phyloP scores from a whole-genome alignment of 2,329 filamentous ascomycete species.

The Coniochaeta sp. region DNA sequence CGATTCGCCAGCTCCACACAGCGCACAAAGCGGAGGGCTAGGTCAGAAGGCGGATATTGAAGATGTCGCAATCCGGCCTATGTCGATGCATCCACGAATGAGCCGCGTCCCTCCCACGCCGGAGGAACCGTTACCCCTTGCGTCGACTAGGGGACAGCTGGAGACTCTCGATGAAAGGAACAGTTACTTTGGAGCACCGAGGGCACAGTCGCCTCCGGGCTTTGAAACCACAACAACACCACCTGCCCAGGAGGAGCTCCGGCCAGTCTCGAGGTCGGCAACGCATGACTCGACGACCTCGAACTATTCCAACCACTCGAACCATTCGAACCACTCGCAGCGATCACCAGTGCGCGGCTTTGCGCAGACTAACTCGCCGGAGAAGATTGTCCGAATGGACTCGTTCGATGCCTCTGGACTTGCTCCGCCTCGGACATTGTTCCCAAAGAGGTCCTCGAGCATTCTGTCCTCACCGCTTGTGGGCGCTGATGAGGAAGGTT shows the following conservation, averaged over 20 bases:
- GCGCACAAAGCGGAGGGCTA: conserved; percentile 31
- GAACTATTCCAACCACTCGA: neutral
- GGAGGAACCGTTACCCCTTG: conserved; percentile 35
- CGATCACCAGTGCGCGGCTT: conserved; percentile 25
- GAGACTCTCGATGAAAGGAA: conserved; percentile 28
- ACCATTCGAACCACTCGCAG: conserved; percentile 15
- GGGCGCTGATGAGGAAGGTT: conserved; percentile 64
- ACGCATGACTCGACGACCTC: conserved; percentile 23
- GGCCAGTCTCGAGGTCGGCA: conserved; percentile 11
- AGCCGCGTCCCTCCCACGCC: conserved; percentile 52
- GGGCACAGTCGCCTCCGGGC: conserved; percentile 51
- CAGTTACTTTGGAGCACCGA: conserved; percentile 44
- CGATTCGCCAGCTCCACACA: conserved; percentile 19
- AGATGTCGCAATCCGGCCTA: conserved; percentile 52
- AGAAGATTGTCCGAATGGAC: conserved; percentile 31
- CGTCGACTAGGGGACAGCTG: conserved; percentile 21
- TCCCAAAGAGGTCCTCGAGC: conserved; percentile 49
- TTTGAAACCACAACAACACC: conserved; percentile 30
- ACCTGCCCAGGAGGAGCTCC: conserved; percentile 6
- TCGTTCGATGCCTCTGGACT: conserved; percentile 45
- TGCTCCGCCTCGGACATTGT: conserved; percentile 42
- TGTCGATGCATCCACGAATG: conserved; percentile 70
- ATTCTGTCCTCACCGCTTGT: conserved; percentile 57
- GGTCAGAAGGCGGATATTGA: conserved; percentile 50
- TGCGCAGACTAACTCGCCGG: conserved; percentile 33